phyloP scores from a whole-genome alignment of 495 filamentous ascomycete species.

The Astrothelium macrocarpum region DNA sequence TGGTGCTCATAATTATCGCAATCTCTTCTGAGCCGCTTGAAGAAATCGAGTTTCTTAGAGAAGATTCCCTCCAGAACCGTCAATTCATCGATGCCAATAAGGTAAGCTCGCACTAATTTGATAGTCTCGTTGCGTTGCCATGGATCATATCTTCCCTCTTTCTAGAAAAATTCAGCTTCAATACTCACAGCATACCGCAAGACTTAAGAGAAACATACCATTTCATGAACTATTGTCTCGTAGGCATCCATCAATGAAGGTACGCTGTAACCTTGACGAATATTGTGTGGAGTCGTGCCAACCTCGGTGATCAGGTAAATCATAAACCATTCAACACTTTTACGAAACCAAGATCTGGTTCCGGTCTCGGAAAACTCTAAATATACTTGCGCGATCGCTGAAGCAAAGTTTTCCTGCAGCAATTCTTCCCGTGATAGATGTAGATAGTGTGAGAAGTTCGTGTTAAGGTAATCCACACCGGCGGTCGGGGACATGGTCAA shows the following conservation, averaged over 20 bases:
- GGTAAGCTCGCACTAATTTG: slow-evolving; percentile 24
- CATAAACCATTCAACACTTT: slow-evolving; percentile 27
- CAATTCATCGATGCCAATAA: slow-evolving; percentile 26
- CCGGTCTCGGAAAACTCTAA: slow-evolving; percentile 25
- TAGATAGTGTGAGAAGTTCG: slow-evolving; percentile 21
- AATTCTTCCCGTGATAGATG: slow-evolving; percentile 21
- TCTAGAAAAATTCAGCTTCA: slow-evolving; percentile 7
- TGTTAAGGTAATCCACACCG: slow-evolving; percentile 28
- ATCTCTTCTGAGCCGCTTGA: slow-evolving; percentile 22
- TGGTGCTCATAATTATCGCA: slow-evolving; percentile 23
- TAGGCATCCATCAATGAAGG: slow-evolving; percentile 23
- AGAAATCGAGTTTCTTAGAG: slow-evolving; percentile 22
- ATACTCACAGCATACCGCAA: not conserved
- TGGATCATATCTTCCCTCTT: slow-evolving; percentile 22
- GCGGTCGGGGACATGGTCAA: slow-evolving; percentile 26
- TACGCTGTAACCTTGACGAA: slow-evolving; percentile 26
- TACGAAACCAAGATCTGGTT: slow-evolving; percentile 25
- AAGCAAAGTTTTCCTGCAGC: slow-evolving; percentile 24
- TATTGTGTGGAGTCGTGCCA: slow-evolving; percentile 21
- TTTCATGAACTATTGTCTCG: slow-evolving; percentile 23
- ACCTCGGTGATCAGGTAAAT: slow-evolving; percentile 27
- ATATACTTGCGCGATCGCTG: slow-evolving; percentile 22
- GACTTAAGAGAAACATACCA: slow-evolving; percentile 8
- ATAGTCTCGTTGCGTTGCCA: slow-evolving; percentile 26
- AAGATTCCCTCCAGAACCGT: slow-evolving; percentile 19